Evolutionary conservation across 2,329 filamentous ascomycete genomes (phyloP).

Genomic region (Sporothrix mexicana): DNA sequence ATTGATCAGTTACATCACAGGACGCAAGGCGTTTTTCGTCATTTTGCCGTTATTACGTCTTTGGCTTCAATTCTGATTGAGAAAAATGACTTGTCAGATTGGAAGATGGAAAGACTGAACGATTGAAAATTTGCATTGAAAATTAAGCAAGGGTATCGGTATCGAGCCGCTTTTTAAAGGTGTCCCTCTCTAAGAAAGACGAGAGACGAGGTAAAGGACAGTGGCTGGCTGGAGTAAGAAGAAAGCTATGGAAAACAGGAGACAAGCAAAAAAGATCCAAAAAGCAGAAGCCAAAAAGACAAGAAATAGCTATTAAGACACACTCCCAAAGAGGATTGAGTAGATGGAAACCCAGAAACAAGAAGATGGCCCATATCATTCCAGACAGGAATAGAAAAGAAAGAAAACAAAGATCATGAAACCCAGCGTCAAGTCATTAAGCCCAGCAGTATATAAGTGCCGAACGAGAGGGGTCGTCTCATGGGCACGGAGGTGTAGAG

Average conservation of each 20-base stretch:
- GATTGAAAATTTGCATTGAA: background rate
- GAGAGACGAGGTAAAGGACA: background rate
- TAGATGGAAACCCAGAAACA: background rate
- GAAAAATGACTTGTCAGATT: too few relatives aligned
- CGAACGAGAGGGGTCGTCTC: conserved; percentile 16
- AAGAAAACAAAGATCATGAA: conserved; percentile 21
- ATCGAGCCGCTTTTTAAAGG: conserved; percentile 31
- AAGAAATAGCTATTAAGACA: conserved; percentile 29
- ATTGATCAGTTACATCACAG: background rate
- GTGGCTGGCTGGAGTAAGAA: conserved; percentile 20
- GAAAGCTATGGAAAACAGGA: conserved; percentile 25
- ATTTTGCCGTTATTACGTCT: too few relatives aligned
- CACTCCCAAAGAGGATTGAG: background rate
- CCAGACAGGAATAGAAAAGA: conserved; percentile 16
- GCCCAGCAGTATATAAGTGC: conserved; percentile 29
- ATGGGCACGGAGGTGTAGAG: background rate
- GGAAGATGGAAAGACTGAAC: too few relatives aligned
- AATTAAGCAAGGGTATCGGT: conserved; percentile 34
- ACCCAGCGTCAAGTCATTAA: conserved; percentile 31
- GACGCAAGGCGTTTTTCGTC: background rate
- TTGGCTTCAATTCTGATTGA: too few relatives aligned
- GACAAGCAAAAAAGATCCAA: conserved; percentile 21
- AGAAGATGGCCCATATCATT: conserved; percentile 3
- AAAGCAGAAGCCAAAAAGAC: conserved; percentile 11
- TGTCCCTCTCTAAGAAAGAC: background rate